phyloP scores from a whole-genome alignment of 345 rosid genomes.

The Citropsis articulata region DNA sequence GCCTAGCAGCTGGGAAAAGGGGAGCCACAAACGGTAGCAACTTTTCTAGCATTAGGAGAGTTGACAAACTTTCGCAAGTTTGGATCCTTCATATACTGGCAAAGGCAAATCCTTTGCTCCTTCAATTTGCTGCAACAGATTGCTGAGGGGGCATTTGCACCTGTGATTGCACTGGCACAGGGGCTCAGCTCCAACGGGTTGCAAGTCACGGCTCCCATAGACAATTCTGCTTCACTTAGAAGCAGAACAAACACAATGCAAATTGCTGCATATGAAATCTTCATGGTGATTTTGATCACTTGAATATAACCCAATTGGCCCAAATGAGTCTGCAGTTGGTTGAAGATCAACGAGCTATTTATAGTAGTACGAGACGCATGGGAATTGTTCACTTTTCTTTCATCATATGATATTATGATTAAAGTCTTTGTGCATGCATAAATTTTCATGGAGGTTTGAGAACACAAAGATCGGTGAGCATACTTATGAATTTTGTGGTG shows the following conservation, averaged over 20 bases:
- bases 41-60: constrained; percentile 30
- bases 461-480: not conserved
- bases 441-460: not conserved
- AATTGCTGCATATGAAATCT: not conserved
- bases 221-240: not conserved
- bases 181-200: constrained; percentile 16
- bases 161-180: constrained; percentile 14
- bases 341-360: not conserved
- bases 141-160: not conserved
- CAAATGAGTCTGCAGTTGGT: not conserved
- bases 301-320: not conserved
- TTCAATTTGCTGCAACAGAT: constrained; percentile 24
- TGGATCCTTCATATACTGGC: constrained; percentile 28
- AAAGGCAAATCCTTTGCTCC: constrained; percentile 29
- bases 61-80: constrained; percentile 3
- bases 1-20: constrained; percentile 22
- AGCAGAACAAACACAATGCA: constrained; percentile 7
- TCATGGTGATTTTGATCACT: not conserved
- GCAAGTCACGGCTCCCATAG: constrained; percentile 12
- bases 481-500: constrained; percentile 1
- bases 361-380: not conserved
- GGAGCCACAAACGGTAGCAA: constrained; percentile 20
- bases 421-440: not conserved
- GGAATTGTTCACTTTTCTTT: not conserved
- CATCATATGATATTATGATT: not conserved